Conservation (phyloP, 2,329 filamentous ascomycete species). For the Nothopassalora personata region DNA sequence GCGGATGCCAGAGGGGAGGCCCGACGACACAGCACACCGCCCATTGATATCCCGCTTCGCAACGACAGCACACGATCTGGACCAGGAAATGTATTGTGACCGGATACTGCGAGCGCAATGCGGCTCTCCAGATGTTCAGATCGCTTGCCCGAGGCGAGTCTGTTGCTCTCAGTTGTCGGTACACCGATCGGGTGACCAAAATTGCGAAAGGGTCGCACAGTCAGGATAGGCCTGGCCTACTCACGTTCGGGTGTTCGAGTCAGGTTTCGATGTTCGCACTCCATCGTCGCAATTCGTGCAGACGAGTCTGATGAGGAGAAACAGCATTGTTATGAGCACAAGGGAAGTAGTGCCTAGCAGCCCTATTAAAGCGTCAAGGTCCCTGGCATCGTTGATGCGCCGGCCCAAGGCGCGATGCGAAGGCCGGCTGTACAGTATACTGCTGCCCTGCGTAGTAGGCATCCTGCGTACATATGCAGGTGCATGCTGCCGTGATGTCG, state of each 20-base stretch:
- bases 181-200: conserved; percentile 14
- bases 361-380: conserved; percentile 5
- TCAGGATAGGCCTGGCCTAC: conserved; percentile 15
- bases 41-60: not conserved
- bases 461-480: conserved; percentile 18
- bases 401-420: conserved; percentile 16
- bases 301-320: not conserved
- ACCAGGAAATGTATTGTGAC: not conserved
- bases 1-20: not conserved
- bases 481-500: conserved; percentile 19
- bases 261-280: conserved; percentile 1
- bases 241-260: conserved; percentile 7
- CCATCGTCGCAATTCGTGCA: not conserved
- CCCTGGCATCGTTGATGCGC: conserved; percentile 15
- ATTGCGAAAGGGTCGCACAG: not conserved
- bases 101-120: not conserved
- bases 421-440: conserved; percentile 13
- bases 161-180: conserved; percentile 3
- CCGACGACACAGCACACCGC: conserved; percentile 2
- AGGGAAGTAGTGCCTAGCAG: not conserved
- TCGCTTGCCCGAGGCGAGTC: conserved; percentile 11
- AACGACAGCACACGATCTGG: not conserved
- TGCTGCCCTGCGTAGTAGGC: conserved; percentile 9
- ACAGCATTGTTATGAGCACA: not conserved
- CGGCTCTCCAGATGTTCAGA: conserved; percentile 11